Base-by-base conservation (phyloP, 2,329 filamentous ascomycete genomes). In the Alternaria ventricosa region DNA sequence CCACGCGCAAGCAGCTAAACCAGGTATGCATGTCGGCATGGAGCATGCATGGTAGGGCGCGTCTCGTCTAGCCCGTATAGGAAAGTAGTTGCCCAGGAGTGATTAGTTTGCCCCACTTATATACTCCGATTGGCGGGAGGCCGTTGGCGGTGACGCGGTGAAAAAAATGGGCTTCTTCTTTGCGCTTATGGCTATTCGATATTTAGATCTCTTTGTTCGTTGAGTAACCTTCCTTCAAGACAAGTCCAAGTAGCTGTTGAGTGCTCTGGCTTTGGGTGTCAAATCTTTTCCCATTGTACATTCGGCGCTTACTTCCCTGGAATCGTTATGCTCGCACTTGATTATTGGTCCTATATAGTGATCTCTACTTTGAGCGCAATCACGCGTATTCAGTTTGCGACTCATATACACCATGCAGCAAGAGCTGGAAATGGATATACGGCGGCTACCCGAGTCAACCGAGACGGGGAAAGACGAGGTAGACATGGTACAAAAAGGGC, bases 101-200 rank as follows among this genome's bases (percentile, higher is more conserved):
- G 41, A 28, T 28, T 47, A 60, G 49, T 47, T 15, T 18, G 53
- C 41, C 57, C 44, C 20, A 30, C 50, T 9, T 43, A 53, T 45
- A 53, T 47, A 27, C 55, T 55, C 25, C 57, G 41, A 55, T 60
- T 46, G 20, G 49, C 8, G 18, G 20, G 20, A 12, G 20, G 27
- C 57, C 57, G 30, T 28, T 47, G 43, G 57, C 57, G 55, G 55
- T 57, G 49, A 59, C 49, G 57, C 57, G 57, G 25, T 27, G 41
- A 41, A 60, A 60, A 59, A 59, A 60, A 57, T 50, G 50, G 57
- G 41, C 49, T 47, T 60, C 27, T 27, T 50, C 8, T 25, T 27
- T 13, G 18, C 18, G 36, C 36, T 41, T 41, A 41, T 18, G n/a
- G 36, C 36, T 41, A 18, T 18, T 41, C 18, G 36, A 6, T 8